Conservation (phyloP, 352 stramenopile species). For the Globisporangium yorkense region DNA sequence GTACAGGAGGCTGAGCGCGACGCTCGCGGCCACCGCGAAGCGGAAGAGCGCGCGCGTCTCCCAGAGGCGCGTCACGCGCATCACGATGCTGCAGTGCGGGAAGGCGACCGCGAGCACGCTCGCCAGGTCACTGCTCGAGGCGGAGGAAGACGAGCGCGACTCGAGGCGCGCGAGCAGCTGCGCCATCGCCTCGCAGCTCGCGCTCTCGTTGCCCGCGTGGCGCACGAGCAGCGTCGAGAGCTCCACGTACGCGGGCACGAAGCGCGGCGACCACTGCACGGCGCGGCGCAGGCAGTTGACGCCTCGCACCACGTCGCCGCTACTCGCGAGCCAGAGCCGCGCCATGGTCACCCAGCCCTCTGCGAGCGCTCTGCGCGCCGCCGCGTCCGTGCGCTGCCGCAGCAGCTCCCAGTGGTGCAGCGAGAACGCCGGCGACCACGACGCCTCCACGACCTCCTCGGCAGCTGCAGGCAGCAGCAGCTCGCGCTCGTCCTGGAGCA, state of each 20-base stretch:
- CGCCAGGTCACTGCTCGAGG: constrained; percentile 9
- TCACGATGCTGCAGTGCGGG: constrained; percentile 20
- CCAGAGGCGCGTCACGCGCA: constrained; percentile 20
- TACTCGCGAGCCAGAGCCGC: constrained; percentile 9
- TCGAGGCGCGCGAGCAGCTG: constrained; percentile 19
- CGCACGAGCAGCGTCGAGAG: constrained; percentile 11
- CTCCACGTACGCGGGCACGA: constrained; percentile 19
- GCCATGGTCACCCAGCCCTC: constrained; percentile 16
- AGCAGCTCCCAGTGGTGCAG: constrained; percentile 17
- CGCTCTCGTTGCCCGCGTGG: constrained; percentile 10
- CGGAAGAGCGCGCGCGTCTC: constrained; percentile 13
- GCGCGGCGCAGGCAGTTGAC: constrained; percentile 26
- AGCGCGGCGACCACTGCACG: constrained; percentile 16
- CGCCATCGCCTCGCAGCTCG: constrained; percentile 23
- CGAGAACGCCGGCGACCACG: constrained; percentile 13
- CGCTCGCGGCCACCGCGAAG: constrained; percentile 12
- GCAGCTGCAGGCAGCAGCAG: constrained; percentile 1
- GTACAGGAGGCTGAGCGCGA: constrained; percentile 16
- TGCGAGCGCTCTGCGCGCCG: constrained; percentile 11
- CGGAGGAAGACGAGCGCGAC: constrained; percentile 6
- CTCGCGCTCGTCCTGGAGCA: constrained; percentile 14
- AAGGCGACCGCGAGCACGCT: constrained; percentile 18
- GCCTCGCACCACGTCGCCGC: constrained; percentile 6
- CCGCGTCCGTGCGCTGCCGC: constrained; percentile 3
- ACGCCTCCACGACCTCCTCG: constrained; percentile 2